Percentiles rank a stretch among this genome's conserved stretches.
These are phyloP conservation scores for Arthrobotrys iridis DNA, from an alignment of 2,329 filamentous ascomycete species.

Conservation along the genomic window DNA sequence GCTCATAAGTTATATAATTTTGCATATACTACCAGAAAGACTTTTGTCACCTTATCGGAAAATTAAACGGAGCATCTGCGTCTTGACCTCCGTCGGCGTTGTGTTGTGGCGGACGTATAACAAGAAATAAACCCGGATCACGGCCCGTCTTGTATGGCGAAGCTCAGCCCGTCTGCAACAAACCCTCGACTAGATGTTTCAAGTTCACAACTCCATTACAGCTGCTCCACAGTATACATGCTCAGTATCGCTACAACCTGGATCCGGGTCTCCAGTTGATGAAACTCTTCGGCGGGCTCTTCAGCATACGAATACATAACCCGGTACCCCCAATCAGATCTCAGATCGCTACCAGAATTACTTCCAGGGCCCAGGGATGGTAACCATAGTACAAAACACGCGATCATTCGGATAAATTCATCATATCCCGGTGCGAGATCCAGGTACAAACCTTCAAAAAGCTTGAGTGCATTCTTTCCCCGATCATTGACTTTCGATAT, in stretches of 20 bases:
- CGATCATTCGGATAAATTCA: slow-evolving; percentile 44
- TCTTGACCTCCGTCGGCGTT: neutral
- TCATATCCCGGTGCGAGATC: slow-evolving; percentile 13
- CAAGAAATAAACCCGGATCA: slow-evolving; percentile 43
- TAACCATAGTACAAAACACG: slow-evolving; percentile 12
- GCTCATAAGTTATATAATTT: too few relatives aligned
- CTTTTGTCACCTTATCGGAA: neutral
- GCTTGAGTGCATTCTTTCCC: slow-evolving; percentile 29
- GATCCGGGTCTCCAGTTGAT: neutral
- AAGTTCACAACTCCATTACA: slow-evolving; percentile 5
- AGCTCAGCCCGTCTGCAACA: slow-evolving; percentile 33
- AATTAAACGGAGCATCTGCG: slow-evolving; percentile 10
- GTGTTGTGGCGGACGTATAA: neutral
- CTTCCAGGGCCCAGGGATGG: slow-evolving; percentile 14
- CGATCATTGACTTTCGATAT: slow-evolving; percentile 11
- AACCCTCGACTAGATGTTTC: slow-evolving; percentile 44
- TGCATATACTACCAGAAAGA: neutral
- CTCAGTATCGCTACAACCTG: neutral
- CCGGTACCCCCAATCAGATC: slow-evolving; percentile 5
- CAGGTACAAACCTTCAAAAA: slow-evolving; percentile 9
- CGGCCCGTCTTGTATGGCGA: slow-evolving; percentile 48
- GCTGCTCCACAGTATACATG: neutral
- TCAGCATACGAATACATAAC: slow-evolving; percentile 27
- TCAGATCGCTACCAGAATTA: slow-evolving; percentile 38
- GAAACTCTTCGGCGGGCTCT: slow-evolving; percentile 1